Base-by-base conservation (phyloP, 768 basidiomycete species). In the Agrocybe chaxingu region DNA sequence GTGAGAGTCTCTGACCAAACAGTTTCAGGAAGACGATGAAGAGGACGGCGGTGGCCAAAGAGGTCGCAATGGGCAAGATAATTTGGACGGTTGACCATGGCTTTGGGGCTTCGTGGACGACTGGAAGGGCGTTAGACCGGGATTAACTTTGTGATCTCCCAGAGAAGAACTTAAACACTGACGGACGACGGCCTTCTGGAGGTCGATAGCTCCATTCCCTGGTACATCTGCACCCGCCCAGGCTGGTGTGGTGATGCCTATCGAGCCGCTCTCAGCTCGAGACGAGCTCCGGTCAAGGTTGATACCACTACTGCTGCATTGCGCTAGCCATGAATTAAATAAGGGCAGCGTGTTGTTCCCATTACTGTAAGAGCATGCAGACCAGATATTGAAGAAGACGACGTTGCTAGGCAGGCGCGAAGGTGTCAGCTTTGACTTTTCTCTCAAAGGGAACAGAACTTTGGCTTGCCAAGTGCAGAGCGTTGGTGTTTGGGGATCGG, bases 311-410 rank as follows among this genome's bases (percentile, higher is more conserved):
- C 13, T 44, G 11, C 42, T 33, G 38, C 63, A 65, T 33, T 42
- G 61, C 11, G 45, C n/a, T 16, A 43, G 42, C 63, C 63, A 65
- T 12, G 54, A 31, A 7, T 35, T 48, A 40, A 51, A 61, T 2
- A 56, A 11, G 7, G 63, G 63, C n/a, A 65, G 49, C n/a, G 60
- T 57, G 33, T 58, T 56, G 31, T 57, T 61, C 16, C 60, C 61
- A 18, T 39, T 55, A n/a, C 60, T 53, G 45, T 62, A 61, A n/a
- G 55, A 53, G 32, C 63, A 65, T 29, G 63, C 62, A 11, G 60
- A 60, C 63, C 62, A 63, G 30, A 65, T 55, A 45, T 65, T 65
- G 55, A 65, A 65, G 48, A 57, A 65, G 7, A 67, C 60, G 34
- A 57, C 62, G 31, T 66, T 70, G 53, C 71, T 72, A 40, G 31